Percentiles rank a stretch among this genome's conserved stretches.
phyloP scores from a whole-genome alignment of 352 stramenopile species.

The Pythium diclinum region DNA sequence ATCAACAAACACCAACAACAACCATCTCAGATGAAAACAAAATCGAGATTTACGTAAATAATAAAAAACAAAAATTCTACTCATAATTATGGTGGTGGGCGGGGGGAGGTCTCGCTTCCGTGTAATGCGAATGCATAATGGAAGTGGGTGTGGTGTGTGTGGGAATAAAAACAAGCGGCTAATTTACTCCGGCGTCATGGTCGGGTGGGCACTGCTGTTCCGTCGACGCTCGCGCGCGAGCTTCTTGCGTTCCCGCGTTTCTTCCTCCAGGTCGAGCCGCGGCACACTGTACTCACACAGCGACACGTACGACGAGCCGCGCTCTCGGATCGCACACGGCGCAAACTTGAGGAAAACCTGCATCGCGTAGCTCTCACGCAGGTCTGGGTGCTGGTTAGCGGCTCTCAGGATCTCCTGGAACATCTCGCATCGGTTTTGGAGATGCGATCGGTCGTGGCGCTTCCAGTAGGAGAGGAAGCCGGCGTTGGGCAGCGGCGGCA shows the following conservation, averaged over 20 bases:
- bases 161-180: slow-evolving; percentile 21
- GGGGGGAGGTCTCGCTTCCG: not conserved
- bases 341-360: slow-evolving; percentile 57
- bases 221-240: slow-evolving; percentile 64
- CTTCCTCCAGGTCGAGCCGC: slow-evolving; percentile 55
- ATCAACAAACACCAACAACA: not conserved
- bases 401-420: slow-evolving; percentile 73
- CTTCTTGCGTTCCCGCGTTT: slow-evolving; percentile 71
- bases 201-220: slow-evolving; percentile 67
- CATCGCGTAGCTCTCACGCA: slow-evolving; percentile 40
- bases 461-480: slow-evolving; percentile 80
- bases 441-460: slow-evolving; percentile 69
- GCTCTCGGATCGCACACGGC: slow-evolving; percentile 50
- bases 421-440: slow-evolving; percentile 63
- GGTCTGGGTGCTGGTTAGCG: slow-evolving; percentile 32
- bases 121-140: no score
- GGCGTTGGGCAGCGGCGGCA: slow-evolving; percentile 69
- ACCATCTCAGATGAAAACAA: not conserved
- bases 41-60: not conserved
- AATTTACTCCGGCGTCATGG: slow-evolving; percentile 49
- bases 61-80: slow-evolving; percentile 1
- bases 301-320: slow-evolving; percentile 79
- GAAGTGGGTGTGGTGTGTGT: not conserved
- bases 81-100: not conserved
- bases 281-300: slow-evolving; percentile 75